Conservation (phyloP, 2,329 filamentous ascomycete genomes). For the Fusarium brevicatenulatum region DNA sequence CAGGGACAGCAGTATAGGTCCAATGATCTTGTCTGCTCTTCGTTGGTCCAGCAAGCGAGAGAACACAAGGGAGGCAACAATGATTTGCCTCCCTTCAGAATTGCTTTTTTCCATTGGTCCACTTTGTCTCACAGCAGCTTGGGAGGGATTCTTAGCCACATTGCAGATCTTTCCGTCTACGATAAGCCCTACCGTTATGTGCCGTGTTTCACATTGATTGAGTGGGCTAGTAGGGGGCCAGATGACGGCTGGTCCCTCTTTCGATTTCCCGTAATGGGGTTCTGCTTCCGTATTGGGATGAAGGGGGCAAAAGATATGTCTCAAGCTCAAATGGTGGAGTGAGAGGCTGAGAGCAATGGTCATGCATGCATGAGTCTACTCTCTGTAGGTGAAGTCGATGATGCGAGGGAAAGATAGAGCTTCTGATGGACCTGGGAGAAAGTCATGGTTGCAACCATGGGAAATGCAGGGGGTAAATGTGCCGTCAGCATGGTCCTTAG, state of each 20-base stretch:
- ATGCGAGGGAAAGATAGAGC: not conserved
- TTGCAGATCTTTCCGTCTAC: not conserved
- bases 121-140: not conserved
- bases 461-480: not conserved
- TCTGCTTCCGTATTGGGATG: not conserved
- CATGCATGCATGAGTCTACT: not conserved
- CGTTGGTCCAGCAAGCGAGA: not conserved
- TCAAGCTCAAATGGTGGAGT: not conserved
- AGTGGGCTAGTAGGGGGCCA: not conserved
- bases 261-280: not conserved
- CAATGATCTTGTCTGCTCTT: rapidly evolving
- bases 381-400: not conserved
- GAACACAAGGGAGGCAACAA: not conserved
- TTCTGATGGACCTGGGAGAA: not conserved
- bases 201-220: not conserved
- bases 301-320: not conserved
- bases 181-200: not conserved
- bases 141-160: not conserved
- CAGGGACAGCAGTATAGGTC: not conserved
- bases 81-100: too few relatives aligned
- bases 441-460: not conserved
- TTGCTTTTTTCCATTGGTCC: not conserved
- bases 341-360: not conserved
- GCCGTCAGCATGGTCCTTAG: not conserved
- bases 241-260: not conserved